Evolutionary conservation across 805 yeast species (phyloP), one percentile per base, ranked within the genome.

Genomic region (Kuraishia ogatae): DNA sequence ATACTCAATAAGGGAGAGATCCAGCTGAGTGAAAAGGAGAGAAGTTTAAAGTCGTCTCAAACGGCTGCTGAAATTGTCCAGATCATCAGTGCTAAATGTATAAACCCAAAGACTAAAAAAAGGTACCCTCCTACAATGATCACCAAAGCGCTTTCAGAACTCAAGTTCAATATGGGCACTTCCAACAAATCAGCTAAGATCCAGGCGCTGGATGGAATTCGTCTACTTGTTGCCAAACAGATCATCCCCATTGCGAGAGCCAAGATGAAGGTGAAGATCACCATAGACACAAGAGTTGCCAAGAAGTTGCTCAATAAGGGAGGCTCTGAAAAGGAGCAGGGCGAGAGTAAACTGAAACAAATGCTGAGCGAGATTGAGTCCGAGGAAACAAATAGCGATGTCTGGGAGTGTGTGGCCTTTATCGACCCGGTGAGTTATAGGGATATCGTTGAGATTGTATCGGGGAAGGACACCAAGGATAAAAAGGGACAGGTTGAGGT

Each of bases 121-220:
- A 84, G 97, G 64, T 94, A 94, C 64, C 96, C 99, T 0, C 94
- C 97, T 11, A 82, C 96, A 0, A 92, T 94, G 86, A 87, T 94
- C 56, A 94, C 89, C 59, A 94, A 94, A 71, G 89, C 92, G 0
- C 73, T 94, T 55, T 76, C 78, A 48, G 89, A 87, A 62, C 69
- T 91, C 53, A 92, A 90, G 60, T 89, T 87, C 69, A 91, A 90
- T 66, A 79, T 89, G 60, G 80, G 79, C 53, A 87, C 85, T 61
- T 79, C 89, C 6, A 53, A 43, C 39, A 46, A 48, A 21, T 63
- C 66, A 53, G 88, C 96, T 28, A 94, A 94, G 69, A 77, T 80
- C 13, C 97, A 91, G 67, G 97, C 98, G 0, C 71, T 94, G 50
- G 98, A 94, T 55, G 97, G 96, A 2, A 92, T 94, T 60, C 87